phyloP scores from a whole-genome alignment of 2,329 filamentous ascomycete species.

The Monosporascus sp. region DNA sequence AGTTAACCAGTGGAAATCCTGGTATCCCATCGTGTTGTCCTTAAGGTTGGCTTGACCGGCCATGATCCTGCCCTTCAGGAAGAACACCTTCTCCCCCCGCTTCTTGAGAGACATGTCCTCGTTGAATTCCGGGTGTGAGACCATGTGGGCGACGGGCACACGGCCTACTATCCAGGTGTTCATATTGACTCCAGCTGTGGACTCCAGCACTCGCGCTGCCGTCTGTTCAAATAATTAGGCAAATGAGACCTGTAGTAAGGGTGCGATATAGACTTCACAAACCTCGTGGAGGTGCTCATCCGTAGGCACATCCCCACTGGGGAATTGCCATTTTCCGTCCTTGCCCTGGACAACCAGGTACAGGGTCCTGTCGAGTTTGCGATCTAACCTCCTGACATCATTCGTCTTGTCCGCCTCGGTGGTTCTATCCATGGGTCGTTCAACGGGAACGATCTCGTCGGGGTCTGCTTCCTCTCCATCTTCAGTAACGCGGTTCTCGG shows the following conservation, averaged over 20 bases:
- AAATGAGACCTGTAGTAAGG: background rate
- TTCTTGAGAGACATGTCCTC: slow-evolving; percentile 36
- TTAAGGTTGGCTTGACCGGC: slow-evolving; percentile 84
- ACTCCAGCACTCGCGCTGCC: slow-evolving; percentile 70
- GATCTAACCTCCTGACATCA: slow-evolving; percentile 74
- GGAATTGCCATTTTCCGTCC: slow-evolving; percentile 75
- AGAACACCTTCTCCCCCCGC: slow-evolving; percentile 80
- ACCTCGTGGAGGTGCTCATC: slow-evolving; percentile 81
- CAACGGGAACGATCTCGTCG: slow-evolving; percentile 60
- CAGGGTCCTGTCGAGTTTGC: slow-evolving; percentile 72
- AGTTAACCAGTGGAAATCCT: slow-evolving; percentile 87
- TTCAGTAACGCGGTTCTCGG: slow-evolving; percentile 57
- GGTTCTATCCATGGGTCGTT: slow-evolving; percentile 62
- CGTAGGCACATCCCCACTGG: slow-evolving; percentile 61
- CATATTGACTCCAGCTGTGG: slow-evolving; percentile 87
- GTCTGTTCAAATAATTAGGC: slow-evolving; percentile 49
- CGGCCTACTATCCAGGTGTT: slow-evolving; percentile 97
- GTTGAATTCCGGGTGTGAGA: slow-evolving; percentile 46
- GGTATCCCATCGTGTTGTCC: slow-evolving; percentile 64
- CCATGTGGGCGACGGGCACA: slow-evolving; percentile 77
- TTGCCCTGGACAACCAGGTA: slow-evolving; percentile 79
- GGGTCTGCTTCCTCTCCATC: slow-evolving; percentile 54
- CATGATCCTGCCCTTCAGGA: slow-evolving; percentile 95
- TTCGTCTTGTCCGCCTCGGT: slow-evolving; percentile 74
- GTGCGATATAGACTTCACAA: slow-evolving; percentile 30